Conservation (phyloP, 116 monocot species). For the Zostera marina region DNA sequence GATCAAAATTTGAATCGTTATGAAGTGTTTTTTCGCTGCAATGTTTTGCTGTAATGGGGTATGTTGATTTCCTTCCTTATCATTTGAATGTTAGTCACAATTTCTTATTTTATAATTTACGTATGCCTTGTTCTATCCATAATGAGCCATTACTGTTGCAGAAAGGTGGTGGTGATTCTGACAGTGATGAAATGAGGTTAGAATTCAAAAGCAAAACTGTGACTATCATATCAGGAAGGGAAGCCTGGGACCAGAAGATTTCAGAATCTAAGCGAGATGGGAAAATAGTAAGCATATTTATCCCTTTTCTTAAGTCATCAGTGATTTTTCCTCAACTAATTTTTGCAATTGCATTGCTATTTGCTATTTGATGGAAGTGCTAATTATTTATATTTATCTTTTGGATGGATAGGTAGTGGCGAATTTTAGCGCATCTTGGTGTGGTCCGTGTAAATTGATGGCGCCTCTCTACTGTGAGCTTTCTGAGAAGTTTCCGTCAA, state of each 20-base stretch:
- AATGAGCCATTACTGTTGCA: not conserved
- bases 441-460: constrained; percentile 71
- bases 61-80: too few relatives aligned
- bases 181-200: constrained; percentile 18
- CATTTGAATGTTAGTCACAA: too few relatives aligned
- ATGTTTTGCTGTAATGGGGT: too few relatives aligned
- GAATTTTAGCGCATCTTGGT: constrained; percentile 86
- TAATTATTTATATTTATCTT: not conserved
- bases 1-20: too few relatives aligned
- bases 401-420: constrained; percentile 36
- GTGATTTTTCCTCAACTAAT: too few relatives aligned
- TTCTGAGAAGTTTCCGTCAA: constrained; percentile 50
- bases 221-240: constrained; percentile 35
- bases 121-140: too few relatives aligned
- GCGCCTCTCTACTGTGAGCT: constrained; percentile 49
- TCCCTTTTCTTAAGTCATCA: not conserved
- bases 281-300: constrained; percentile 49
- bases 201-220: constrained; percentile 51
- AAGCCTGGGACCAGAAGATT: constrained; percentile 53
- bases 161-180: constrained; percentile 13
- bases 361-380: too few relatives aligned
- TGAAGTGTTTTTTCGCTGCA: too few relatives aligned
- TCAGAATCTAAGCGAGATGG: constrained; percentile 50
- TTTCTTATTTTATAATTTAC: too few relatives aligned
- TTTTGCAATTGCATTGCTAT: too few relatives aligned